These are phyloP conservation scores for Alternaria incomplexa DNA, from an alignment of 2,329 filamentous ascomycete genomes.

Conservation along the genomic window DNA sequence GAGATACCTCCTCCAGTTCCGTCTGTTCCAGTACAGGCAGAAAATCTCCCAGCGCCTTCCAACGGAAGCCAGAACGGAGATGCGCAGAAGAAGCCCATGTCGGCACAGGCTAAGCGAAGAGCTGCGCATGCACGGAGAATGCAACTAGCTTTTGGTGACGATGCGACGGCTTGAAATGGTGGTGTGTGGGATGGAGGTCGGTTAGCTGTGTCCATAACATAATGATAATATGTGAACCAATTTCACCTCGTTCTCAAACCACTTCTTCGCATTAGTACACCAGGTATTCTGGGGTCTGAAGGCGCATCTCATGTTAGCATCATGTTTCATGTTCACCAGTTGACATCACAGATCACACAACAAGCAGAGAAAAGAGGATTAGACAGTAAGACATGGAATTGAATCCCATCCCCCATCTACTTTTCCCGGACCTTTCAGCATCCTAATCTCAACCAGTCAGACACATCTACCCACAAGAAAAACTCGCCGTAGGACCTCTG, in stretches of 20 bases:
- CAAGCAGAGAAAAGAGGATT: not conserved
- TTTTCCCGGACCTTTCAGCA: not conserved
- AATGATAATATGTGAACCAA: not conserved
- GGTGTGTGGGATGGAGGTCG: not conserved
- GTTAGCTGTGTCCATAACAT: not conserved
- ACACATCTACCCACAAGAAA: not conserved
- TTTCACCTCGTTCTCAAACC: not conserved
- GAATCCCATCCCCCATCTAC: not conserved
- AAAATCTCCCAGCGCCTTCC: not conserved
- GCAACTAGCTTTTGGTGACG: conserved; percentile 29
- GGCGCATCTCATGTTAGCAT: no score
- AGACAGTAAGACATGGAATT: not conserved
- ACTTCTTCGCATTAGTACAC: accelerated
- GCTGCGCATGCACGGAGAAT: conserved; percentile 35
- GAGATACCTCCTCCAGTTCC: not conserved
- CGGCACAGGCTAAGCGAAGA: conserved; percentile 33
- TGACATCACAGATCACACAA: not conserved
- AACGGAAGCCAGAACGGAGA: not conserved
- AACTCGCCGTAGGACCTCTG: not conserved
- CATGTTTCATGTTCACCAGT: no score
- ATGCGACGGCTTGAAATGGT: not conserved
- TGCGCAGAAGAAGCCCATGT: conserved; percentile 14
- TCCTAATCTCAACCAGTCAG: not conserved
- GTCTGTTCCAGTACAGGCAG: not conserved
- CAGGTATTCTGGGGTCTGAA: no score